A percentile compares a stretch with the other conserved stretches of the same genome.
phyloP scores from a whole-genome alignment of 2,329 filamentous ascomycete species.

The Sporothrix pallida region DNA sequence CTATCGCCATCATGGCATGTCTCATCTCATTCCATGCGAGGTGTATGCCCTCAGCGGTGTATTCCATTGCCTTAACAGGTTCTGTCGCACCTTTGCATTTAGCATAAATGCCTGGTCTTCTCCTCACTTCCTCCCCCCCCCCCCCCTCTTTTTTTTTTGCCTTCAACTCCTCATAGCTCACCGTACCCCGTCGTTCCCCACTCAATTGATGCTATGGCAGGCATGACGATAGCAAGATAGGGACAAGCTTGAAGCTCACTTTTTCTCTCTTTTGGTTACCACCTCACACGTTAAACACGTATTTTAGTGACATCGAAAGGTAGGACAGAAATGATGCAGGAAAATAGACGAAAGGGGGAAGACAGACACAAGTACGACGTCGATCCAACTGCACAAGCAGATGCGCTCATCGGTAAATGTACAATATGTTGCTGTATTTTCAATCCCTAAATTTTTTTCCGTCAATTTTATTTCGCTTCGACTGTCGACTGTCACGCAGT shows the following conservation, averaged over 20 bases:
- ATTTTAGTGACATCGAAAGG: background rate
- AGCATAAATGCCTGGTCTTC: slow-evolving; percentile 30
- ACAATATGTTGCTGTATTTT: background rate
- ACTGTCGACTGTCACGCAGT: background rate
- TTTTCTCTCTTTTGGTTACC: too few species aligned
- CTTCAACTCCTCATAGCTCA: background rate
- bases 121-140: background rate
- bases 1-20: background rate
- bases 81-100: slow-evolving; percentile 28
- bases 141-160: background rate
- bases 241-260: too few species aligned
- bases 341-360: background rate
- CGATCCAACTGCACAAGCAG: background rate
- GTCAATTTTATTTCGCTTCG: too few species aligned
- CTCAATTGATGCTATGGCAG: background rate
- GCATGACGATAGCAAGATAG: too few species aligned
- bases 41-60: background rate
- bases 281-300: too few species aligned
- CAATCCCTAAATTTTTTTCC: too few species aligned
- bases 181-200: background rate
- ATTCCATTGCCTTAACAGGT: background rate
- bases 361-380: background rate
- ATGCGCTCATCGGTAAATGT: background rate
- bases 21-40: background rate
- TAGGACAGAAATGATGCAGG: background rate